Evolutionary conservation across 2,329 filamentous ascomycete genomes (phyloP).

Genomic region (Amphichorda felina): DNA sequence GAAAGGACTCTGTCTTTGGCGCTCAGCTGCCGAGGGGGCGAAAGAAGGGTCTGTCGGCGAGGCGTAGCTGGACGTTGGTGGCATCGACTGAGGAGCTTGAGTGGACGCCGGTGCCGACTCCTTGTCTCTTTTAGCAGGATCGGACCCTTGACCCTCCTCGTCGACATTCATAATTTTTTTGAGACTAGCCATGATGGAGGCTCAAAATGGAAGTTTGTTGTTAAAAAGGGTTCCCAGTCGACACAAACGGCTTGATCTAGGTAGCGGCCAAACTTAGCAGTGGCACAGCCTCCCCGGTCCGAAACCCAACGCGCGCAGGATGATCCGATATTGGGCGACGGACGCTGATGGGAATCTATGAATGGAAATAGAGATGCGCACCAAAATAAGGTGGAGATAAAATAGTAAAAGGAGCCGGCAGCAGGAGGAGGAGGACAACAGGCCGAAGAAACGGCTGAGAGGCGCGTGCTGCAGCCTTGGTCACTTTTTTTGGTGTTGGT

Average conservation of each 20-base stretch:
- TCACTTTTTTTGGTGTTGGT: background rate
- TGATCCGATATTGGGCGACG: no score
- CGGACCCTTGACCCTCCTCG: constrained; percentile 31
- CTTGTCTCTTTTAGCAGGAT: constrained; percentile 32
- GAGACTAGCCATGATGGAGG: constrained; percentile 38
- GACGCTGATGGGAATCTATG: no score
- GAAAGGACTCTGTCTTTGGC: constrained; percentile 21
- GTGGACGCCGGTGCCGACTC: constrained; percentile 22
- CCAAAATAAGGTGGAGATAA: no score
- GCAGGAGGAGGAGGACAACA: constrained; percentile 13
- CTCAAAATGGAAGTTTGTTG: constrained; percentile 23
- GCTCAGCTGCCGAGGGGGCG: constrained; percentile 13
- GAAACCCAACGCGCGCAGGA: no score
- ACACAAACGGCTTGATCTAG: no score
- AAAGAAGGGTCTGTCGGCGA: constrained; percentile 10
- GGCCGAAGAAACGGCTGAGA: background rate
- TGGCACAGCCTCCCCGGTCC: constrained; percentile 34
- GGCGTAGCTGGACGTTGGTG: constrained; percentile 23
- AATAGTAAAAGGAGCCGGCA: no score
- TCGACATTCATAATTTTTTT: constrained; percentile 45
- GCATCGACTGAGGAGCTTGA: constrained; percentile 14
- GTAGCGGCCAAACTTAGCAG: constrained; percentile 26
- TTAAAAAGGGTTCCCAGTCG: no score
- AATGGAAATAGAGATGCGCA: no score
- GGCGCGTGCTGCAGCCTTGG: background rate